phyloP scores from a whole-genome alignment of 2,329 filamentous ascomycete species.

The Emmonsiellopsis sp. region DNA sequence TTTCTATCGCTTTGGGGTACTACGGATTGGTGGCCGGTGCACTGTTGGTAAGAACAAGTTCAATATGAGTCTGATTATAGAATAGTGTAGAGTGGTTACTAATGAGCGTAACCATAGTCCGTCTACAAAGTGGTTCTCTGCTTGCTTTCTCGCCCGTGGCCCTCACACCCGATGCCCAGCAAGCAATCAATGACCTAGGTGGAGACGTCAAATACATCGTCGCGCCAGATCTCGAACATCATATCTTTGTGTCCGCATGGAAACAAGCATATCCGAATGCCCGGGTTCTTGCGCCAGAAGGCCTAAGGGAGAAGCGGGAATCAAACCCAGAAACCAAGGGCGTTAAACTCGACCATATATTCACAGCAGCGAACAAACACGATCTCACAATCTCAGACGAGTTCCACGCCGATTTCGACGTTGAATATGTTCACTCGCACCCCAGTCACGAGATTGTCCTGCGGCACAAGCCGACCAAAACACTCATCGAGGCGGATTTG shows the following conservation, averaged over 20 bases:
- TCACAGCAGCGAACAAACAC: constrained; percentile 46
- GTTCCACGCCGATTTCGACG: constrained; percentile 79
- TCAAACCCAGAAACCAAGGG: constrained; percentile 46
- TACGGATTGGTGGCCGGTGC: constrained; percentile 78
- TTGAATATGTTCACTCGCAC: constrained; percentile 73
- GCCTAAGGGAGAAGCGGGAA: constrained; percentile 71
- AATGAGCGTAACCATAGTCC: constrained; percentile 44
- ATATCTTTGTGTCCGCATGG: constrained; percentile 88
- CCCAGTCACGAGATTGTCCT: constrained; percentile 83
- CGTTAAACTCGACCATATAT: constrained; percentile 58
- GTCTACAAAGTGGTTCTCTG: constrained; percentile 64
- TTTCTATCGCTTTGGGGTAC: constrained; percentile 67
- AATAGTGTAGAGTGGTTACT: neutral
- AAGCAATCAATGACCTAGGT: constrained; percentile 52
- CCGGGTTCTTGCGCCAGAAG: constrained; percentile 71
- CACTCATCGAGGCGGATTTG: constrained; percentile 81
- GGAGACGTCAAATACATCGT: constrained; percentile 73
- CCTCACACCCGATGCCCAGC: constrained; percentile 63
- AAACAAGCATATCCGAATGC: constrained; percentile 67
- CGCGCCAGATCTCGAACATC: constrained; percentile 84
- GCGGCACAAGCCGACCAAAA: constrained; percentile 65
- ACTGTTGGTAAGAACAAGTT: constrained; percentile 59
- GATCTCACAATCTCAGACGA: constrained; percentile 55
- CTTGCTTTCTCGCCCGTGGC: constrained; percentile 89
- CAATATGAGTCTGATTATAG: neutral